phyloP scores from a whole-genome alignment of 1,284 basidiomycete genomes.

The Pascua guehoae region DNA sequence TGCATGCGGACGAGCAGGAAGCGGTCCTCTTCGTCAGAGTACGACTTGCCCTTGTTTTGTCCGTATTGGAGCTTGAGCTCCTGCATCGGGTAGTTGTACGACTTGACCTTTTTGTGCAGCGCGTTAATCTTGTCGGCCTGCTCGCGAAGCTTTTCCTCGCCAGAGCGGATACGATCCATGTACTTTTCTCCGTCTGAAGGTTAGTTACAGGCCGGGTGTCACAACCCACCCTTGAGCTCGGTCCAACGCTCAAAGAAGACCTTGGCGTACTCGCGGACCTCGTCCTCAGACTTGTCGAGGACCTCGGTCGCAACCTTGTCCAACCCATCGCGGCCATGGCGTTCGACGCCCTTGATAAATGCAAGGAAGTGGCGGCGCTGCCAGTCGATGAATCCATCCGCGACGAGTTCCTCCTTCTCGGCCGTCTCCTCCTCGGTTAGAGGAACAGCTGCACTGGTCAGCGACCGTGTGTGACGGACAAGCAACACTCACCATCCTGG shows the following conservation, averaged over 20 bases:
- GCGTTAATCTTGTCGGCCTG: constrained; percentile 68
- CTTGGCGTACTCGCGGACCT: constrained; percentile 74
- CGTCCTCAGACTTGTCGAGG: constrained; percentile 75
- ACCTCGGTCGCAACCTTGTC: constrained; percentile 72
- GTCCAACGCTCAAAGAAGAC: constrained; percentile 89
- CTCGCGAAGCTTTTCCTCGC: constrained; percentile 71
- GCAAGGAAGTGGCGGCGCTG: constrained; percentile 89
- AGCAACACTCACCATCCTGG: constrained; percentile 61
- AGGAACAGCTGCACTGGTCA: constrained; percentile 62
- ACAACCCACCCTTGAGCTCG: constrained; percentile 66
- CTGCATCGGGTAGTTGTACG: constrained; percentile 84
- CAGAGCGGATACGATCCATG: constrained; percentile 72
- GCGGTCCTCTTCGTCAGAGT: constrained; percentile 93
- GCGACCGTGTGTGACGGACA: too few species aligned
- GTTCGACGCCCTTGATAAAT: constrained; percentile 79
- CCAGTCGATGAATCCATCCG: constrained; percentile 83
- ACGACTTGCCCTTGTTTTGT: constrained; percentile 92
- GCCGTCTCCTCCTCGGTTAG: constrained; percentile 79
- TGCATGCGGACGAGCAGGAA: constrained; percentile 88
- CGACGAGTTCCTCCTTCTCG: constrained; percentile 73
- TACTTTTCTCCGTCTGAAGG: constrained; percentile 68
- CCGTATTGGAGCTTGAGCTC: constrained; percentile 91
- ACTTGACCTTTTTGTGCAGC: constrained; percentile 78
- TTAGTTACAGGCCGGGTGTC: constrained; percentile 26
- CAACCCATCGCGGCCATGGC: constrained; percentile 75